Percentiles rank a stretch among this genome's conserved stretches.
These are phyloP conservation scores for Coniochaeta ligniaria DNA, from an alignment of 2,329 filamentous ascomycete species.

Conservation along the genomic window DNA sequence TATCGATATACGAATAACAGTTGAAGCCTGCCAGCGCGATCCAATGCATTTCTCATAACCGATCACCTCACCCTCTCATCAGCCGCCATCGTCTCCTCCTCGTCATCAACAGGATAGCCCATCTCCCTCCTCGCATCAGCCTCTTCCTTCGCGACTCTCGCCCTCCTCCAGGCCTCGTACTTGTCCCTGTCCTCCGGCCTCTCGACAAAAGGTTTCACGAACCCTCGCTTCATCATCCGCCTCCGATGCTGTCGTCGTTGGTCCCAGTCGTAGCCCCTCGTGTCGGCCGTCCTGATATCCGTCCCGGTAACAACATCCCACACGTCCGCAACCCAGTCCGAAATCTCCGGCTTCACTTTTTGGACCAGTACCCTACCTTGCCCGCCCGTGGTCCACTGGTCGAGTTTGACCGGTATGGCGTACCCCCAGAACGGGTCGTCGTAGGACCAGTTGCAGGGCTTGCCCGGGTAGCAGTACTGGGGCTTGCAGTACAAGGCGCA, in stretches of 20 bases:
- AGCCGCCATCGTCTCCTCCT: constrained; percentile 22
- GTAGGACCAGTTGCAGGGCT: constrained; percentile 46
- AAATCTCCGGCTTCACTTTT: constrained; percentile 32
- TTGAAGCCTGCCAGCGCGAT: neutral
- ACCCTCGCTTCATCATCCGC: constrained; percentile 40
- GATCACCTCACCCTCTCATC: constrained; percentile 12
- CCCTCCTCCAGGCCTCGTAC: constrained; percentile 36
- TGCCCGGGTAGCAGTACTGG: constrained; percentile 33
- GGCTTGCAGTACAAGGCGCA: constrained; percentile 49
- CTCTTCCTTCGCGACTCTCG: constrained; percentile 30
- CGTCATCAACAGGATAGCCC: constrained; percentile 26
- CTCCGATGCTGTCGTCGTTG: constrained; percentile 40
- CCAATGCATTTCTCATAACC: neutral
- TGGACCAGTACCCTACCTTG: constrained; percentile 31
- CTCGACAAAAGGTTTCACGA: constrained; percentile 27
- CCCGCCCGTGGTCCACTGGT: constrained; percentile 52
- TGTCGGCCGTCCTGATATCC: constrained; percentile 36
- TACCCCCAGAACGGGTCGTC: constrained; percentile 54
- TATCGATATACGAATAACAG: neutral
- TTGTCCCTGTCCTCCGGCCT: constrained; percentile 32
- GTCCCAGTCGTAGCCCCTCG: constrained; percentile 35
- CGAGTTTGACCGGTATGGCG: constrained; percentile 54
- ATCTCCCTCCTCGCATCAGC: constrained; percentile 30
- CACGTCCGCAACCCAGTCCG: constrained; percentile 40
- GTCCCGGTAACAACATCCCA: constrained; percentile 37